Evolutionary conservation across 2,329 filamentous ascomycete genomes (phyloP).

Genomic region (Aspergillus costaricaensis): DNA sequence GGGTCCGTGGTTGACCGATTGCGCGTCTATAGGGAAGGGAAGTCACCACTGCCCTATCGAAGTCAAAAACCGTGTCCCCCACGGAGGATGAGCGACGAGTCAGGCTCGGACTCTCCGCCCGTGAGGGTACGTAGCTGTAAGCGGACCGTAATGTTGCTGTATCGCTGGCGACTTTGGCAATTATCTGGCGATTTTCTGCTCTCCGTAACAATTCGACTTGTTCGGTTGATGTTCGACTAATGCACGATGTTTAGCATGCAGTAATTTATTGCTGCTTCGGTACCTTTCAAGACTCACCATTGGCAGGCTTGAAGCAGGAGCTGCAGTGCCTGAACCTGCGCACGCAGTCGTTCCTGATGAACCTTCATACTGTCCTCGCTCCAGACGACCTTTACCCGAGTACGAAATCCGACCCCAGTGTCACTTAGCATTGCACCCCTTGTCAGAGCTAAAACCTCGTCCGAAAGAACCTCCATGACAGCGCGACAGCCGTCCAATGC

Average conservation of each 20-base stretch:
- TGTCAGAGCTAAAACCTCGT: constrained; percentile 36
- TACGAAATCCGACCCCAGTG: constrained; percentile 26
- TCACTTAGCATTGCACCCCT: constrained; percentile 24
- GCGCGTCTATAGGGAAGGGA: constrained; percentile 29
- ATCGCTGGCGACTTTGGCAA: constrained; percentile 41
- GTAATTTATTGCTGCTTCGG: background rate
- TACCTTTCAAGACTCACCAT: constrained; percentile 32
- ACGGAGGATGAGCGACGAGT: constrained; percentile 28
- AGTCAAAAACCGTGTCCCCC: constrained; percentile 36
- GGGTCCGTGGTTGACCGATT: constrained; percentile 16
- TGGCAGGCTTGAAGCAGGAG: constrained; percentile 42
- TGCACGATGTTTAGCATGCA: constrained; percentile 1
- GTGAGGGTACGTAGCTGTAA: constrained; percentile 29
- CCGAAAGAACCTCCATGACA: constrained; percentile 39
- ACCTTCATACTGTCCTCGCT: constrained; percentile 41
- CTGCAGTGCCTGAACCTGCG: constrained; percentile 42
- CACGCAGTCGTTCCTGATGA: constrained; percentile 38
- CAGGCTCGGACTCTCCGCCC: constrained; percentile 28
- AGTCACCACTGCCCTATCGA: constrained; percentile 32
- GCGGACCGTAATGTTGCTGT: constrained; percentile 37
- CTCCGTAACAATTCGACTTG: constrained; percentile 38
- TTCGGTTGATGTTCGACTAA: constrained; percentile 36
- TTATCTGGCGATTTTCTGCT: constrained; percentile 36
- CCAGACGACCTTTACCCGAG: constrained; percentile 36
- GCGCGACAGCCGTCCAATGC: constrained; percentile 39